Evolutionary conservation across 495 filamentous ascomycete genomes (phyloP).

Genomic region (Aspergillus asperescens): DNA sequence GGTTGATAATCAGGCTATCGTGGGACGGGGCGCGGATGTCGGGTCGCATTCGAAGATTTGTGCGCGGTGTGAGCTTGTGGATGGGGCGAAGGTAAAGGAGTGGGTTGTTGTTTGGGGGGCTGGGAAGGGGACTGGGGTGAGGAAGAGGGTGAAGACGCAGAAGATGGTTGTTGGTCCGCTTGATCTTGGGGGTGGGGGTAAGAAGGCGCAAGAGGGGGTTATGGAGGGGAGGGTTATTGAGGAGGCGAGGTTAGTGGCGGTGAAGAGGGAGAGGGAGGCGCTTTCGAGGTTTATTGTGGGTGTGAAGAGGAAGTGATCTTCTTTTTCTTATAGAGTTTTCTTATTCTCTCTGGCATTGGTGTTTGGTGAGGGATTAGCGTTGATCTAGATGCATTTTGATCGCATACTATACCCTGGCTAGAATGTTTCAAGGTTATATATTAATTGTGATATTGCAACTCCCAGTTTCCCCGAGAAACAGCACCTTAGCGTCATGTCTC

Average conservation of each 20-base stretch:
- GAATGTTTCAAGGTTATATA: too few relatives aligned
- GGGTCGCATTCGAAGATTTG: constrained; percentile 42
- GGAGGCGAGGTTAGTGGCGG: constrained; percentile 43
- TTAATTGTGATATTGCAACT: too few relatives aligned
- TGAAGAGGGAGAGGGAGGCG: constrained; percentile 42
- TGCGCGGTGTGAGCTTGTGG: constrained; percentile 31
- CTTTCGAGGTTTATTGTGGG: constrained; percentile 36
- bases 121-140: constrained; percentile 29
- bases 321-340: neutral
- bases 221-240: constrained; percentile 37
- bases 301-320: constrained; percentile 27
- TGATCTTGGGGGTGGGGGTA: constrained; percentile 17
- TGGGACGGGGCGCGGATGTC: constrained; percentile 29
- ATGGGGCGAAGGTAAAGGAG: constrained; percentile 26
- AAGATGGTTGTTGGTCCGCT: constrained; percentile 21
- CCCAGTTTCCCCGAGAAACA: too few relatives aligned
- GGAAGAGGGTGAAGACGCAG: constrained; percentile 26
- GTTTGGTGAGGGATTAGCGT: neutral
- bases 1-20: constrained; percentile 32
- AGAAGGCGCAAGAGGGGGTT: constrained; percentile 19
- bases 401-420: too few relatives aligned
- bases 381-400: too few relatives aligned
- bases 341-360: neutral
- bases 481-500: too few relatives aligned
- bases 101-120: constrained; percentile 44